These are phyloP conservation scores for Wickerhamiella dianesei DNA, from an alignment of 805 yeast species.

Conservation along the genomic window DNA sequence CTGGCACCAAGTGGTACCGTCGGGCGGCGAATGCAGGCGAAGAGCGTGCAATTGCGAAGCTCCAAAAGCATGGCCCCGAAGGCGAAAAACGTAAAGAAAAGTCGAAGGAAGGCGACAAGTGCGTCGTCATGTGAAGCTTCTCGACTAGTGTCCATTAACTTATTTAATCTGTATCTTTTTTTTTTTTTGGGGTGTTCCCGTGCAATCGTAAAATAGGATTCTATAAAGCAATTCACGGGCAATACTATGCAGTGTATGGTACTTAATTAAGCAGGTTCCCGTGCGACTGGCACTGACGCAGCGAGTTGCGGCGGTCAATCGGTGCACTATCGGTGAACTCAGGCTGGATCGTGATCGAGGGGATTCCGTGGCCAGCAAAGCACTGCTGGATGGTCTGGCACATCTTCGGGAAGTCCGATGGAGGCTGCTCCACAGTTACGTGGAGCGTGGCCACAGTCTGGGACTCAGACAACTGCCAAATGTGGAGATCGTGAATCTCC, in stretches of 20 bases:
- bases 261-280: constrained; percentile 10
- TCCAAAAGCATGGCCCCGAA: constrained; percentile 13
- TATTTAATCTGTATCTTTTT: neutral
- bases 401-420: constrained; percentile 53
- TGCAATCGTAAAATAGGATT: too few species aligned
- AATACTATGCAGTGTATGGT: too few species aligned
- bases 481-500: constrained; percentile 88
- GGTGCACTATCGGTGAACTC: constrained; percentile 40
- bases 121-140: constrained; percentile 29
- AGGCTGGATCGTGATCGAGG: constrained; percentile 92
- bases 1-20: constrained; percentile 62
- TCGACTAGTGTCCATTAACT: neutral
- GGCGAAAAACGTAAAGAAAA: constrained; percentile 24
- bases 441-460: constrained; percentile 80
- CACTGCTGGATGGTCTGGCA: constrained; percentile 67
- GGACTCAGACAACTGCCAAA: constrained; percentile 89
- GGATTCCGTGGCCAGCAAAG: constrained; percentile 73
- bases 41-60: constrained; percentile 33
- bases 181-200: neutral
- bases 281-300: constrained; percentile 15
- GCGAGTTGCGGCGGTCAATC: neutral
- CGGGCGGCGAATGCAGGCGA: constrained; percentile 56
- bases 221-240: too few species aligned
- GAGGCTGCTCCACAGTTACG: constrained; percentile 53
- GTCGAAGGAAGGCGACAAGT: constrained; percentile 21